Evolutionary conservation across 352 stramenopile genomes (phyloP).

Genomic region (Pythium aristosporum): DNA sequence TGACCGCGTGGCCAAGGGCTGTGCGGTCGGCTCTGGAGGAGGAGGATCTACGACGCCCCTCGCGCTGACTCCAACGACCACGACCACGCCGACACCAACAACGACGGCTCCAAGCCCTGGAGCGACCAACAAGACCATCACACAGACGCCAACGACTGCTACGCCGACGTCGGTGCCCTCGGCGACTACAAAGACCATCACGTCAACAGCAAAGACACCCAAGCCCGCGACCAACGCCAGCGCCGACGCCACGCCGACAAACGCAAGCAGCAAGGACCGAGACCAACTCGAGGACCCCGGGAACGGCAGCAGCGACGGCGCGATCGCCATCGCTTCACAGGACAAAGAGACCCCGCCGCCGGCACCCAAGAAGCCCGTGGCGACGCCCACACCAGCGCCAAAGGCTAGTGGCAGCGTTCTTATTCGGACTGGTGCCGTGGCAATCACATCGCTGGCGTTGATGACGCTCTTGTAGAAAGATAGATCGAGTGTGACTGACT

Average conservation of each 20-base stretch:
- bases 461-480: neutral
- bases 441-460: neutral
- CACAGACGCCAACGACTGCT: neutral
- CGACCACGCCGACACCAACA: neutral
- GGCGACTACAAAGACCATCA: neutral
- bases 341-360: neutral
- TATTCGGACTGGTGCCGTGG: neutral
- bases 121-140: neutral
- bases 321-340: constrained; percentile 1
- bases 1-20: constrained; percentile 19
- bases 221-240: neutral
- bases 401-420: neutral
- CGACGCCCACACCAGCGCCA: neutral
- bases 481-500: neutral
- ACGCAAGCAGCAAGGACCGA: neutral
- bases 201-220: neutral
- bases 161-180: constrained; percentile 1
- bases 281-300: neutral
- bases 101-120: neutral
- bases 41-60: neutral
- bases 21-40: neutral
- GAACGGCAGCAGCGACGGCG: neutral
- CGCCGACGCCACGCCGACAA: neutral
- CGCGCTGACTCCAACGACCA: neutral
- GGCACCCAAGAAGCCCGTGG: neutral